These are phyloP conservation scores for Suhomyces bokatorum DNA, from an alignment of 1,139 yeast species.

Conservation along the genomic window DNA sequence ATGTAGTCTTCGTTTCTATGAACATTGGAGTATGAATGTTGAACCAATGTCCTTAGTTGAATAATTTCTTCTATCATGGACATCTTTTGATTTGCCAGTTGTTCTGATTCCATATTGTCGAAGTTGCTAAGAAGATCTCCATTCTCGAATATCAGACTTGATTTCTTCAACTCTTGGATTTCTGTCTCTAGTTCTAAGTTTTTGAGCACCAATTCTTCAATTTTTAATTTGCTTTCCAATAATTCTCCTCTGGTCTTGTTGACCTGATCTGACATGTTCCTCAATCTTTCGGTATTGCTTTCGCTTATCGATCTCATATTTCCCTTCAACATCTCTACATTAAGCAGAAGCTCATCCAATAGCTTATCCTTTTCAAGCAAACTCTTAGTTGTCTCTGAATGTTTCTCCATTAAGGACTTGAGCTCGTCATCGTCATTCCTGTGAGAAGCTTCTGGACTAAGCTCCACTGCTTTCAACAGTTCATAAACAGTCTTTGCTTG, in stretches of 20 bases:
- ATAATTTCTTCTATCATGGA: slow-evolving; percentile 40
- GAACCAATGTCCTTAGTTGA: slow-evolving; percentile 31
- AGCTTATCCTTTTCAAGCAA: slow-evolving; percentile 32
- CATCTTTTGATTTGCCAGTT: slow-evolving; percentile 30
- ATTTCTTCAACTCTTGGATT: slow-evolving; percentile 18
- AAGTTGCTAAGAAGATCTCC: slow-evolving; percentile 22
- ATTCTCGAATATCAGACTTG: slow-evolving; percentile 19
- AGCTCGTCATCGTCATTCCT: not conserved
- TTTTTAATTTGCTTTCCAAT: slow-evolving; percentile 18
- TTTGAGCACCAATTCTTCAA: slow-evolving; percentile 17
- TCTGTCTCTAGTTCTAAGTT: slow-evolving; percentile 23
- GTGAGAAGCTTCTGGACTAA: not conserved
- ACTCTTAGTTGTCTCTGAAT: slow-evolving; percentile 6
- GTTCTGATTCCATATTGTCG: slow-evolving; percentile 33
- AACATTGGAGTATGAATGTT: slow-evolving; percentile 3
- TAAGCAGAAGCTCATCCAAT: slow-evolving; percentile 41
- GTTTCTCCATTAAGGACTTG: slow-evolving; percentile 2
- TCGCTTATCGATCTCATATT: slow-evolving; percentile 39
- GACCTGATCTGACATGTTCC: slow-evolving; percentile 26
- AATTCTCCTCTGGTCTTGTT: slow-evolving; percentile 22
- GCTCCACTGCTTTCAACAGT: not conserved
- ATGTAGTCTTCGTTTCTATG: slow-evolving; percentile 11
- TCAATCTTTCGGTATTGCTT: slow-evolving; percentile 29
- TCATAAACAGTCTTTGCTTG: not conserved
- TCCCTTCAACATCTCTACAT: slow-evolving; percentile 42